phyloP scores from a whole-genome alignment of 441 rosid species.

The Caryocar brasiliense region DNA sequence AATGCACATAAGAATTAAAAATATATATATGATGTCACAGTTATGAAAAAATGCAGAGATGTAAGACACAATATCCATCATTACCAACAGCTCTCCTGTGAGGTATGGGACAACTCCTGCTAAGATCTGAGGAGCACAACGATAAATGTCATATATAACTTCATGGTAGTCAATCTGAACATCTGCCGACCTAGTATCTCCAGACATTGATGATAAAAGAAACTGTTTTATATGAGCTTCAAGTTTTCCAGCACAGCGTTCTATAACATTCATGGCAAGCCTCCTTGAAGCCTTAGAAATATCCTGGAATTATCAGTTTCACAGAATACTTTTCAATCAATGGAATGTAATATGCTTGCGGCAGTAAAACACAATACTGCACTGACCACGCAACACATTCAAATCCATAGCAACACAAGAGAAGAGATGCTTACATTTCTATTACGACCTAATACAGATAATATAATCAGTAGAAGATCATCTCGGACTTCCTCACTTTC shows the following conservation, averaged over 20 bases:
- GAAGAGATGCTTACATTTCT: slow-evolving; percentile 52
- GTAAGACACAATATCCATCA: slow-evolving; percentile 7
- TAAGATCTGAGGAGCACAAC: slow-evolving; percentile 83
- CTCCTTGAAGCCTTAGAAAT: slow-evolving; percentile 60
- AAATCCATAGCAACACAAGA: slow-evolving; percentile 5
- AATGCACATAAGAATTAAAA: too few species aligned
- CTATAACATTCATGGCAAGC: slow-evolving; percentile 90
- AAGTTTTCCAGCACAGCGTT: slow-evolving; percentile 80
- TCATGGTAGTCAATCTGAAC: slow-evolving; percentile 78
- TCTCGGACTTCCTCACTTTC: slow-evolving; percentile 91
- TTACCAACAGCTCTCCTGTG: slow-evolving; percentile 99
- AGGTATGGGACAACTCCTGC: slow-evolving; percentile 85
- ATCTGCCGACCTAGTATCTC: slow-evolving; percentile 52
- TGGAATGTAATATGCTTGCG: not conserved
- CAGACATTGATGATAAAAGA: slow-evolving; percentile 84
- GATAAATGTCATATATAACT: slow-evolving; percentile 76
- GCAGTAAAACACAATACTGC: not conserved
- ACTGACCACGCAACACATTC: not conserved
- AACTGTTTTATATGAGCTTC: slow-evolving; percentile 86
- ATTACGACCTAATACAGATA: slow-evolving; percentile 74
- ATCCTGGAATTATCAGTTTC: slow-evolving; percentile 46
- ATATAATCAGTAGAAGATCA: slow-evolving; percentile 62
- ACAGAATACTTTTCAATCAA: slow-evolving; percentile 17
- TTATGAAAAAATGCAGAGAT: slow-evolving; percentile 3
- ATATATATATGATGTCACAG: too few species aligned